Conservation (phyloP, 306 rosid genomes). For the Sindora glabra region DNA sequence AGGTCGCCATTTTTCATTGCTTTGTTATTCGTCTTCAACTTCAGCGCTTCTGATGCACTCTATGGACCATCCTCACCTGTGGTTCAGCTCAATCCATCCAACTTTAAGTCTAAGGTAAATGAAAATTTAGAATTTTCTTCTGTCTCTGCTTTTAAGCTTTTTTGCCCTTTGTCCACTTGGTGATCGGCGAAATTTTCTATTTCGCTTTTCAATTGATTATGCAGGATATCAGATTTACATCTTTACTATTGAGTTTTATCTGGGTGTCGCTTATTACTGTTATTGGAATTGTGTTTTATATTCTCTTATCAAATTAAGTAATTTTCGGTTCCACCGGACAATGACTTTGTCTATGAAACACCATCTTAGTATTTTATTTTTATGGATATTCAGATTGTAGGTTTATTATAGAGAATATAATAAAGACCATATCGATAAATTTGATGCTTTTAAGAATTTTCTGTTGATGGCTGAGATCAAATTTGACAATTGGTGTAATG, state of each 20-base stretch:
- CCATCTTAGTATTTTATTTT: not conserved
- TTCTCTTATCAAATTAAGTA: not conserved
- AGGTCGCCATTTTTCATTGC: slow-evolving; percentile 12
- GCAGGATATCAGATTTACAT: too few species aligned
- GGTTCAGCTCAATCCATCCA: slow-evolving; percentile 80
- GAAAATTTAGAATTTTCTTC: not conserved
- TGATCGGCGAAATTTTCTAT: slow-evolving; percentile 9
- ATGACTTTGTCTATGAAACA: not conserved
- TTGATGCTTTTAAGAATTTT: not conserved
- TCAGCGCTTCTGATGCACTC: slow-evolving; percentile 51
- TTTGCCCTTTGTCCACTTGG: not conserved
- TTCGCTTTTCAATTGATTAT: too few species aligned
- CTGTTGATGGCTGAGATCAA: not conserved
- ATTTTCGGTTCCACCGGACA: not conserved
- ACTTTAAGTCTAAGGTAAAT: slow-evolving; percentile 91
- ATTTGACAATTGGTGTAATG: not conserved
- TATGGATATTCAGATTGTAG: not conserved
- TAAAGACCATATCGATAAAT: not conserved
- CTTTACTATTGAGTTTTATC: too few species aligned
- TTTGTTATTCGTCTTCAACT: slow-evolving; percentile 17
- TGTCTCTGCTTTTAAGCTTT: not conserved
- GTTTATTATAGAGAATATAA: not conserved
- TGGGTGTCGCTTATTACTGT: too few species aligned
- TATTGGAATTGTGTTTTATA: not conserved
- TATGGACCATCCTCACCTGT: slow-evolving; percentile 92